Conservation (phyloP, 2,329 filamentous ascomycete species). For the Neofusicoccum laricinum region DNA sequence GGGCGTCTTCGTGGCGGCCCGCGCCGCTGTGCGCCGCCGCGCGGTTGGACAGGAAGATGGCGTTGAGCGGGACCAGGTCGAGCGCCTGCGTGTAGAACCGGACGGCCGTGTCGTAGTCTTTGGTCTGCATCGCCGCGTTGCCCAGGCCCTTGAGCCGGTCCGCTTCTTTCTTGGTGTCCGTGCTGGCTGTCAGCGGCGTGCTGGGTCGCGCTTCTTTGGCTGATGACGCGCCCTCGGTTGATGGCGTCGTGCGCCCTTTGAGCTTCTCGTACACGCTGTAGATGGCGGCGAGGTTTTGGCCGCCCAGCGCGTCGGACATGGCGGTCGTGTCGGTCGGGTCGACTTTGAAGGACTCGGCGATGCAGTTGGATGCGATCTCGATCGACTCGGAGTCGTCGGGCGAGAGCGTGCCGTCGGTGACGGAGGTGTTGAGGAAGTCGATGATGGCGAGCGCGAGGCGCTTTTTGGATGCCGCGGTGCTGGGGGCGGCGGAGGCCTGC, state of each 20-base stretch:
- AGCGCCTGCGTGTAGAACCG: constrained; percentile 86
- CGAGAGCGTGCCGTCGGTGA: constrained; percentile 83
- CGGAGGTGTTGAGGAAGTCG: constrained; percentile 83
- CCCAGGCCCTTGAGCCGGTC: constrained; percentile 86
- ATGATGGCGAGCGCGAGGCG: constrained; percentile 95
- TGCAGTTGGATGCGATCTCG: constrained; percentile 91
- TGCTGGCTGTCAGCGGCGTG: constrained; percentile 37
- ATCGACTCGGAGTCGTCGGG: constrained; percentile 89
- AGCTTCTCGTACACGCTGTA: constrained; percentile 97
- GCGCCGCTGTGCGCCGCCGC: constrained; percentile 87
- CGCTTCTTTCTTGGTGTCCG: constrained; percentile 65
- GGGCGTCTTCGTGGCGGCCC: constrained; percentile 79
- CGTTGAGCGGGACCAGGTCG: constrained; percentile 75
- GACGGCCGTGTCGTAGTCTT: constrained; percentile 82
- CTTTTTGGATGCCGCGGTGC: constrained; percentile 58
- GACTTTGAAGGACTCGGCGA: constrained; percentile 92
- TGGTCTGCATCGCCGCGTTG: constrained; percentile 91
- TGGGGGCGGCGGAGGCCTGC: constrained; percentile 32
- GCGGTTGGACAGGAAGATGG: constrained; percentile 96
- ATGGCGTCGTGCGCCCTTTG: constrained; percentile 60
- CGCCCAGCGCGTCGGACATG: constrained; percentile 73
- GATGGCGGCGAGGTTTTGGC: constrained; percentile 84
- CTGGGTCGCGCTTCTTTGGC: constrained; percentile 41
- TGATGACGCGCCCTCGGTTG: constrained; percentile 42
- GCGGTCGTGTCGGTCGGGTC: constrained; percentile 75